Conservation (phyloP, 2,329 filamentous ascomycete species). For the Cordyceps cateniannulata region DNA sequence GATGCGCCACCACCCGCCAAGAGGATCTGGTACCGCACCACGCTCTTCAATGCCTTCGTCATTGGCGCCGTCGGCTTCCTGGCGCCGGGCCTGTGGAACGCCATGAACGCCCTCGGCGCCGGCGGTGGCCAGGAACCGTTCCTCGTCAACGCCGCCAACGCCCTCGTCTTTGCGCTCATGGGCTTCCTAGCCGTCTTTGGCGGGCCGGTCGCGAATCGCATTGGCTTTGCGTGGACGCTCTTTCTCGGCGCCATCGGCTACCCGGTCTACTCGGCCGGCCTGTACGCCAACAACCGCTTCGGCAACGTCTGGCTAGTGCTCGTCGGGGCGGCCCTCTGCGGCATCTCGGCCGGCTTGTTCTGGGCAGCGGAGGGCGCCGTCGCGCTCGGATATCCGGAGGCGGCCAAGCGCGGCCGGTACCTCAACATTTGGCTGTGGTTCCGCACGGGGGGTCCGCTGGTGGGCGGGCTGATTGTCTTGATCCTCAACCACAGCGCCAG, state of each 20-base stretch:
- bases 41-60: slow-evolving; percentile 47
- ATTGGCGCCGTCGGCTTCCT: slow-evolving; percentile 47
- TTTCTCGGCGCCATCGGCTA: slow-evolving; percentile 40
- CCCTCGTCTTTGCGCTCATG: slow-evolving; percentile 40
- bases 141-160: slow-evolving; percentile 45
- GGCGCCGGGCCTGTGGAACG: slow-evolving; percentile 47
- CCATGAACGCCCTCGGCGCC: slow-evolving; percentile 47
- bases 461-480: slow-evolving; percentile 41
- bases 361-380: slow-evolving; percentile 46
- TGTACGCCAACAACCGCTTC: slow-evolving; percentile 44
- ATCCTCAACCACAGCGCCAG: slow-evolving; percentile 30
- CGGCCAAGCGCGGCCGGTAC: slow-evolving; percentile 36
- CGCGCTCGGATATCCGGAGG: slow-evolving; percentile 42
- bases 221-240: slow-evolving; percentile 40
- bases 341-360: slow-evolving; percentile 42
- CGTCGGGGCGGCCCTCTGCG: slow-evolving; percentile 40
- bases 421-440: slow-evolving; percentile 35
- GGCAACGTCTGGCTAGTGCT: slow-evolving; percentile 47
- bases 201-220: slow-evolving; percentile 40
- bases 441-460: slow-evolving; percentile 40
- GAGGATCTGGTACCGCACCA: slow-evolving; percentile 40
- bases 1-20: neutral
- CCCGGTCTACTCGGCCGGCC: slow-evolving; percentile 38
- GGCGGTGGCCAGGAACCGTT: slow-evolving; percentile 44
- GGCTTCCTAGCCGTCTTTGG: slow-evolving; percentile 41